Conservation (phyloP, 2,329 filamentous ascomycete genomes). For the Trichoderma atrobrunneum region DNA sequence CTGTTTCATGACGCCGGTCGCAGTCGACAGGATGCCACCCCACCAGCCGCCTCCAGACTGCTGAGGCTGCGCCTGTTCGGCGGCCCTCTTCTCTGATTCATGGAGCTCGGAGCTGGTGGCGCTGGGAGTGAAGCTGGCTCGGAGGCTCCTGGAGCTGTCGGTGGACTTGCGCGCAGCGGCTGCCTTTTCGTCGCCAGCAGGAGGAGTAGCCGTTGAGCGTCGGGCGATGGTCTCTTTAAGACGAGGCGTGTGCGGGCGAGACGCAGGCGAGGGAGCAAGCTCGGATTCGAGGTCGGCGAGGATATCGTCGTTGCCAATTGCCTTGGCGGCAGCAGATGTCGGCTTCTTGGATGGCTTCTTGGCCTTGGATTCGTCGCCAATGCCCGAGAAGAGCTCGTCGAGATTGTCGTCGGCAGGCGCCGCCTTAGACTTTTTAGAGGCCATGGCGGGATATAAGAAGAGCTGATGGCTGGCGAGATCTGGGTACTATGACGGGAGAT, state of each 20-base stretch:
- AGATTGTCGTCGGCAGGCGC: conserved; percentile 59
- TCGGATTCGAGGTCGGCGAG: conserved; percentile 78
- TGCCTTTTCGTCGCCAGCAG: conserved; percentile 63
- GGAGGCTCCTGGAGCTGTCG: conserved; percentile 71
- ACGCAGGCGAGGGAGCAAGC: conserved; percentile 68
- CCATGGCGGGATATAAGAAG: conserved; percentile 43
- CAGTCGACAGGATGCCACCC: conserved; percentile 81
- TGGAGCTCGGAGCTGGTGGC: conserved; percentile 61
- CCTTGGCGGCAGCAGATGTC: conserved; percentile 49
- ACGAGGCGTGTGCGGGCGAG: conserved; percentile 80
- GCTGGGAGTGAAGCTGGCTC: conserved; percentile 68
- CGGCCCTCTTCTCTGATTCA: conserved; percentile 52
- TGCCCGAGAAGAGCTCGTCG: conserved; percentile 63
- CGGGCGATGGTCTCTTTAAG: conserved; percentile 51
- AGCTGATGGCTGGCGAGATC: neutral
- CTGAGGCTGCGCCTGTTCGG: conserved; percentile 38
- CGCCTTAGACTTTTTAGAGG: conserved; percentile 58
- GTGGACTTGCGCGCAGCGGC: conserved; percentile 63
- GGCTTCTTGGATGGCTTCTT: conserved; percentile 51
- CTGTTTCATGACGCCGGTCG: conserved; percentile 83
- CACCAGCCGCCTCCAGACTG: conserved; percentile 73
- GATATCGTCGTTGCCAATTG: conserved; percentile 64
- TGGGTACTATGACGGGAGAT: neutral
- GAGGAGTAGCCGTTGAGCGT: conserved; percentile 48
- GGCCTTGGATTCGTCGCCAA: conserved; percentile 51